phyloP scores from a whole-genome alignment of 2,329 filamentous ascomycete species.

The Fusarium succisae region DNA sequence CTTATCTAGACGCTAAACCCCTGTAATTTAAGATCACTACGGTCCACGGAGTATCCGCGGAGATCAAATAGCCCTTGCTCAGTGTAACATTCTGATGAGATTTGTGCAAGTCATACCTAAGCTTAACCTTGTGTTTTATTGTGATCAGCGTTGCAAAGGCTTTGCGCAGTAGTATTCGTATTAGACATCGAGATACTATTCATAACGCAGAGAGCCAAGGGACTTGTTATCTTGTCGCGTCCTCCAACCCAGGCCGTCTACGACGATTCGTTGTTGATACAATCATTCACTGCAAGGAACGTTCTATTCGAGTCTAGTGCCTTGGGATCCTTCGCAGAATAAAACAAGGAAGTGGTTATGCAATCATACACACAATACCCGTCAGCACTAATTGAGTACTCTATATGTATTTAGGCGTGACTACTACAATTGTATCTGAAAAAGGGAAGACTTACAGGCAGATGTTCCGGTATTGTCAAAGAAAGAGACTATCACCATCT shows the following conservation, averaged over 20 bases:
- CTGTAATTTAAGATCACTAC: not conserved
- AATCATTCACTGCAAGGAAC: too few relatives aligned
- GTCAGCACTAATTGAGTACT: not conserved
- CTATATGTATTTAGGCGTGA: too few relatives aligned
- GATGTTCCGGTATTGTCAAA: accelerated
- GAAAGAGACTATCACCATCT: not conserved
- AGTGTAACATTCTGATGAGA: not conserved
- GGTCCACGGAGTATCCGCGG: too few relatives aligned
- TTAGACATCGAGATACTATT: not conserved
- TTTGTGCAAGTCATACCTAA: not conserved
- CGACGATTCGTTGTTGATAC: accelerated
- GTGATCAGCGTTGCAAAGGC: not conserved
- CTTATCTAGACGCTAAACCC: not conserved
- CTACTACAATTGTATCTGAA: too few relatives aligned
- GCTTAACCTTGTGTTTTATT: not conserved
- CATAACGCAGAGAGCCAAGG: not conserved
- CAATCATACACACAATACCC: not conserved
- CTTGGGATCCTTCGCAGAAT: accelerated
- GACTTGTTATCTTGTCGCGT: not conserved
- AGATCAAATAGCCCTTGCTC: not conserved
- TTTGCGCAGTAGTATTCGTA: not conserved
- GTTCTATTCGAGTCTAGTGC: too few relatives aligned
- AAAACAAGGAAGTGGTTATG: not conserved
- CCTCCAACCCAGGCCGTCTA: too few relatives aligned
- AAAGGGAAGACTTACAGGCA: too few relatives aligned